Base-by-base conservation (phyloP, 2,329 filamentous ascomycete genomes). In the Scopulariopsis brevicaulis region DNA sequence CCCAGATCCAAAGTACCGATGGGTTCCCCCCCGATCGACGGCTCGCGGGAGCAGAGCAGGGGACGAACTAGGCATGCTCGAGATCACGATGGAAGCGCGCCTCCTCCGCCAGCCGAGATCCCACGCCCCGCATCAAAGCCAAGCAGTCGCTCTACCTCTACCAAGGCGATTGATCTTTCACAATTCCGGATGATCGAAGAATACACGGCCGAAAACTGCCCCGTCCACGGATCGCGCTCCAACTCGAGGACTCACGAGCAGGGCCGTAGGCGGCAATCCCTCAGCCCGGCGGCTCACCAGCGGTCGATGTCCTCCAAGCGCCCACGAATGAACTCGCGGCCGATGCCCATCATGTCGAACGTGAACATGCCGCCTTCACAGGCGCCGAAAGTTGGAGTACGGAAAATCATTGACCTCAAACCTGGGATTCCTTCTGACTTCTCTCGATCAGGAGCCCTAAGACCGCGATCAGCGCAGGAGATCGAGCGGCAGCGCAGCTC, bases 131-230 rank as follows among this genome's bases (percentile, higher is more conserved):
- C 8, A 46, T n/a, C 40, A 46, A 46, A 15, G 11, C 18, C 40
- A 12, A 15, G 18, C 5, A 46, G 18, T 11, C 10, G 40, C 7
- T 46, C 40, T 5, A 46, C 10, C 5, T 46, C 40, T 10, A 15
- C 40, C 11, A 7, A 46, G 40, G 10, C 40, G 18, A n/a, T 46
- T 0, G 55, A 61, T 14, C 32, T 61, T 5, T 59, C 60, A 1
- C 59, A 60, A 32, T 61, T 61, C 40, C 57, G 56, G 11, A 22
- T 53, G 8, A 56, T 61, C 18, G 60, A 61, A 37, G 60, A 61
- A 25, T 60, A 59, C 43, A 56, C 51, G 2, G 57, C 56, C 14
- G 51, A 50, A 1, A 53, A 59, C 35, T 61, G 60, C 35, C 60
- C 60, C n/a, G 52, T 61, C 35, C 60, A 61, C 54, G 56, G 60